phyloP scores from a whole-genome alignment of 495 filamentous ascomycete species.

The Podospora conica region DNA sequence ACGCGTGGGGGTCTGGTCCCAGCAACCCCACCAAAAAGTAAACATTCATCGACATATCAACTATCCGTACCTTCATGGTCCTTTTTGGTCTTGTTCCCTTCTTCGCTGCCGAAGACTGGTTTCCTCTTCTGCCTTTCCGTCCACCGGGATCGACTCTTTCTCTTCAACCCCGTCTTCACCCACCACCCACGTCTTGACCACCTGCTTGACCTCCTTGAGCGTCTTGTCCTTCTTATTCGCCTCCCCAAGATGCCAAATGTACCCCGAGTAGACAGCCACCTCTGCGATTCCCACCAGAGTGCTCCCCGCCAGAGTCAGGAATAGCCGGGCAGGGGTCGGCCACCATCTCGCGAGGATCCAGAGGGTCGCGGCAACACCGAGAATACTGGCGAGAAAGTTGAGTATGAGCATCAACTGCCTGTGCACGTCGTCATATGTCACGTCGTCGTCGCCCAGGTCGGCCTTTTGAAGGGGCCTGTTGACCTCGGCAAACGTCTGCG shows the following conservation, averaged over 20 bases:
- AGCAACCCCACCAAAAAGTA: not conserved
- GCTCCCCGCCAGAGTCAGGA: slow-evolving; percentile 62
- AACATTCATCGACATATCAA: not conserved
- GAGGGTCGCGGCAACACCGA: slow-evolving; percentile 62
- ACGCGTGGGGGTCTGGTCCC: slow-evolving; percentile 11
- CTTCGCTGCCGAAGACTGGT: slow-evolving; percentile 29
- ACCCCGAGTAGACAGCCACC: slow-evolving; percentile 80
- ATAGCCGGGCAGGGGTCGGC: slow-evolving; percentile 62
- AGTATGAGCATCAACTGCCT: slow-evolving; percentile 66
- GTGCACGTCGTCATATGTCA: slow-evolving; percentile 65
- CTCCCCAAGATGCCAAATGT: slow-evolving; percentile 68
- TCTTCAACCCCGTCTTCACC: slow-evolving; percentile 35
- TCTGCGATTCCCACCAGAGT: slow-evolving; percentile 76
- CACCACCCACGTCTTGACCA: slow-evolving; percentile 66
- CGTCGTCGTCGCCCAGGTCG: slow-evolving; percentile 46
- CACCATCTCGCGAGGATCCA: slow-evolving; percentile 68
- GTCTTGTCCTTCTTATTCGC: slow-evolving; percentile 61
- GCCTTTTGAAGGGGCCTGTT: slow-evolving; percentile 32
- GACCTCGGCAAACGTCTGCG: slow-evolving; percentile 46
- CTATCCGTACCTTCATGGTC: not conserved
- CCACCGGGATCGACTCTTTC: not conserved
- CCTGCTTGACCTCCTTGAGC: slow-evolving; percentile 62
- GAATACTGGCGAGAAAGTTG: slow-evolving; percentile 66
- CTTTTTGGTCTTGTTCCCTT: slow-evolving; percentile 8
- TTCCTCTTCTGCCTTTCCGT: slow-evolving; percentile 6